phyloP scores from a whole-genome alignment of 1,284 basidiomycete species.

The Moniliella sp. region DNA sequence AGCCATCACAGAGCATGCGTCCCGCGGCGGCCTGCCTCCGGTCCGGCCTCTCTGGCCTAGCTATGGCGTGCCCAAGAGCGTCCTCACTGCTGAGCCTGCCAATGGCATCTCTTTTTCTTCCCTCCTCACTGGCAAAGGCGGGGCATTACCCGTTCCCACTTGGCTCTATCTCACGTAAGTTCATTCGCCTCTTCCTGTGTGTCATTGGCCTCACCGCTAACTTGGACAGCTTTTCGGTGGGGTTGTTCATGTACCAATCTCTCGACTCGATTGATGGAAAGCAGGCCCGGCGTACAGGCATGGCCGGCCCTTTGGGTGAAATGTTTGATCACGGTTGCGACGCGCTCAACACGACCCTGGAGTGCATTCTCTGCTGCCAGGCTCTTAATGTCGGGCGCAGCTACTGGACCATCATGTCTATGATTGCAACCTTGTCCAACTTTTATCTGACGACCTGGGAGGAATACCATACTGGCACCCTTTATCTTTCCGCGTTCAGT shows the following conservation, averaged over 20 bases:
- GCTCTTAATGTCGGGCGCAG: slow-evolving; percentile 63
- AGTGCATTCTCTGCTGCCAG: slow-evolving; percentile 14
- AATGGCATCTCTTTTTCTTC: slow-evolving; percentile 1
- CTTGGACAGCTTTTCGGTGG: slow-evolving; percentile 49
- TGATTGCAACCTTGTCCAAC: slow-evolving; percentile 66
- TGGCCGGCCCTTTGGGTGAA: slow-evolving; percentile 84
- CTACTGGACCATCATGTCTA: slow-evolving; percentile 82
- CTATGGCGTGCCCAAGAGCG: slow-evolving; percentile 10
- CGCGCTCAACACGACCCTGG: slow-evolving; percentile 66
- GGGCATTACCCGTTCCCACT: slow-evolving; percentile 6
- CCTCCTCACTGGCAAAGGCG: neutral
- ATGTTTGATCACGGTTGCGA: slow-evolving; percentile 79
- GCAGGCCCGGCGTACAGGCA: slow-evolving; percentile 77
- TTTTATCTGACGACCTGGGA: slow-evolving; percentile 94
- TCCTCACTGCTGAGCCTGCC: slow-evolving; percentile 6
- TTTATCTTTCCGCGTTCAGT: slow-evolving; percentile 51
- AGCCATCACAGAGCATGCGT: neutral
- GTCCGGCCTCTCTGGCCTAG: slow-evolving; percentile 10
- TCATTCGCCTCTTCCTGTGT: neutral
- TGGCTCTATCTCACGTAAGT: slow-evolving; percentile 18
- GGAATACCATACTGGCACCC: slow-evolving; percentile 67
- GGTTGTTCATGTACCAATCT: slow-evolving; percentile 77
- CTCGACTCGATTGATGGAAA: slow-evolving; percentile 78
- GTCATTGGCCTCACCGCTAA: neutral
- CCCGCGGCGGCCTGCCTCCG: slow-evolving; percentile 4